Percentiles rank a stretch among this genome's conserved stretches.
Evolutionary conservation across 1,139 yeast species (phyloP).

Genomic region (Lodderomyces metapsilosis): DNA sequence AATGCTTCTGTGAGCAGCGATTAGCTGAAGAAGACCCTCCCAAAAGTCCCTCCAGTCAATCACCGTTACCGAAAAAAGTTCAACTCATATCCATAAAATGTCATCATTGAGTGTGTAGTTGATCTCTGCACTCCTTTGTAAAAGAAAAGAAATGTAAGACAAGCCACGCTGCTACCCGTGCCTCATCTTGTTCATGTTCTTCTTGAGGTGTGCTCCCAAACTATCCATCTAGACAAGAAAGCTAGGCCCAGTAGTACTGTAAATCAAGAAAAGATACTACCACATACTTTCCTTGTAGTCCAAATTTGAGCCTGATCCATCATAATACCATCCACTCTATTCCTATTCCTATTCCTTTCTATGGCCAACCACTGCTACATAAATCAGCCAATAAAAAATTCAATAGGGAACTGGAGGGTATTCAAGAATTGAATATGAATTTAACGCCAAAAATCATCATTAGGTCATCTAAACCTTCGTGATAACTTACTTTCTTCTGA

Average conservation of each 20-base stretch:
- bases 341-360: not conserved
- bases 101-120: not conserved
- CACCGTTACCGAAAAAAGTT: not conserved
- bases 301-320: not conserved
- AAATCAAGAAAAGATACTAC: not conserved
- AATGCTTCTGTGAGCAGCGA: not conserved
- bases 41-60: not conserved
- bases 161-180: constrained; percentile 3
- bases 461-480: too few relatives aligned
- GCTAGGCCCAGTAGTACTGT: not conserved
- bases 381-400: too few relatives aligned
- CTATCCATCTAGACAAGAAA: constrained; percentile 1
- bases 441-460: constrained; percentile 2
- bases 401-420: too few relatives aligned
- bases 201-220: not conserved
- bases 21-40: too few relatives aligned
- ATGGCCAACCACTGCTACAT: constrained; percentile 1
- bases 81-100: not conserved
- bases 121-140: not conserved
- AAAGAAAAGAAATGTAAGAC: not conserved
- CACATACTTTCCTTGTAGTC: not conserved
- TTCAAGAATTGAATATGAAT: constrained; percentile 2
- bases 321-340: not conserved
- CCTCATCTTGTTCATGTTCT: not conserved
- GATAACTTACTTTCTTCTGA: constrained; percentile 96